These are phyloP conservation scores for Pisolithus thermaeus DNA, from an alignment of 1,284 basidiomycete species.

Conservation along the genomic window DNA sequence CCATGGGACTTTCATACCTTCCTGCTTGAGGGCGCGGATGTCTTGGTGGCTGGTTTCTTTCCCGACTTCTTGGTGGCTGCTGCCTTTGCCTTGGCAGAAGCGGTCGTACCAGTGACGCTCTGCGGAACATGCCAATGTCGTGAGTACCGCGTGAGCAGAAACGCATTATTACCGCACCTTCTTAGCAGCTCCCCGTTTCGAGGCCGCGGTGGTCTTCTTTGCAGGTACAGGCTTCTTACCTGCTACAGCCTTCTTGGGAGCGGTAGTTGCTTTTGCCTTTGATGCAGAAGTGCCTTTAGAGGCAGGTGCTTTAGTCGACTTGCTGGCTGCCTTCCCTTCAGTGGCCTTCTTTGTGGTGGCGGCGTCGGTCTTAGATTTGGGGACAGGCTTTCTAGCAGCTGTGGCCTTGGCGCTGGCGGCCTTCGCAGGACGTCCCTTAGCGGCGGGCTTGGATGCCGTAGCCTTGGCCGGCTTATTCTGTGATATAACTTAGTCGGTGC, in stretches of 20 bases:
- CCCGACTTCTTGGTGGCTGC: slow-evolving; percentile 31
- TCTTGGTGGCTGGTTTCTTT: slow-evolving; percentile 34
- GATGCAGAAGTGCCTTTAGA: slow-evolving; percentile 14
- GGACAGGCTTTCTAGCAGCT: slow-evolving; percentile 14
- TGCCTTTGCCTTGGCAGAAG: slow-evolving; percentile 31
- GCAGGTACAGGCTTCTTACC: slow-evolving; percentile 38
- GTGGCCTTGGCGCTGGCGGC: slow-evolving; percentile 15
- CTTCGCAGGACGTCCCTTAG: slow-evolving; percentile 33
- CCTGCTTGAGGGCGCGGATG: slow-evolving; percentile 18
- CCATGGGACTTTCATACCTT: slow-evolving; percentile 10
- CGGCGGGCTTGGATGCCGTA: slow-evolving; percentile 18
- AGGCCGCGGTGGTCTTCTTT: slow-evolving; percentile 44
- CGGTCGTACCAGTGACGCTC: slow-evolving; percentile 44
- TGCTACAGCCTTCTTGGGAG: slow-evolving; percentile 28
- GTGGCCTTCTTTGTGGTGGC: slow-evolving; percentile 19
- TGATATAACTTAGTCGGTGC: slow-evolving; percentile 13
- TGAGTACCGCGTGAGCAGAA: not conserved
- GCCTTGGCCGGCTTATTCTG: slow-evolving; percentile 57
- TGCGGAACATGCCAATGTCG: slow-evolving; percentile 15
- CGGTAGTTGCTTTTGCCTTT: slow-evolving; percentile 10
- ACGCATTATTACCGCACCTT: slow-evolving; percentile 34
- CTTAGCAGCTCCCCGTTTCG: slow-evolving; percentile 48
- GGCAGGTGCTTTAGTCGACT: slow-evolving; percentile 17
- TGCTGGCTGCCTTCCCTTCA: slow-evolving; percentile 22
- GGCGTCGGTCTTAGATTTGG: slow-evolving; percentile 18